Conservation (phyloP, 257 asterid genomes). For the Verbena officinalis region DNA sequence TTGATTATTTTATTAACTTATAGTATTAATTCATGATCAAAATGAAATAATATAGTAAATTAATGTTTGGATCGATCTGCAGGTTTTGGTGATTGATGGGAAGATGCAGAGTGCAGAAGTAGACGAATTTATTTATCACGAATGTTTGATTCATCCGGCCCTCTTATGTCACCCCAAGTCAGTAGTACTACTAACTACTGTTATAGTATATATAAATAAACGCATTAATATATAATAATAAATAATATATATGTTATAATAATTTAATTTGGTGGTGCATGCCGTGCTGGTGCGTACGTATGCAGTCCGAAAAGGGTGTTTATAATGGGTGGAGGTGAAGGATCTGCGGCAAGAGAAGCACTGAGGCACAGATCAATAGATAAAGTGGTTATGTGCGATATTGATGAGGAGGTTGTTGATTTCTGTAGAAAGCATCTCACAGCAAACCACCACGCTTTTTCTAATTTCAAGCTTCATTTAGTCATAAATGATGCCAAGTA, state of each 20-base stretch:
- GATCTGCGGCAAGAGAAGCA: conserved; percentile 96
- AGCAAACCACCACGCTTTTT: conserved; percentile 82
- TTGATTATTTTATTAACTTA: too few relatives aligned
- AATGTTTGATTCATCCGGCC: conserved; percentile 94
- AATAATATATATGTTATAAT: too few relatives aligned
- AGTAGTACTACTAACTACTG: conserved; percentile 21
- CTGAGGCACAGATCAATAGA: conserved; percentile 76
- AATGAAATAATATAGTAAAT: too few relatives aligned
- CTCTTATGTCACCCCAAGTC: conserved; percentile 90
- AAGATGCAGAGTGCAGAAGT: conserved; percentile 99
- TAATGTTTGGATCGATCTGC: too few relatives aligned
- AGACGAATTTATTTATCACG: conserved; percentile 95
- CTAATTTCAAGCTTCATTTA: conserved; percentile 71
- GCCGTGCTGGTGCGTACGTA: too few relatives aligned
- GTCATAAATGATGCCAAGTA: conserved; percentile 94
- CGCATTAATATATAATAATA: too few relatives aligned
- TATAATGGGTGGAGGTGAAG: conserved; percentile 99
- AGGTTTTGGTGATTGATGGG: conserved; percentile 96
- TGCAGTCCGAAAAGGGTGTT: conserved; percentile 78
- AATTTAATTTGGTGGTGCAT: too few relatives aligned
- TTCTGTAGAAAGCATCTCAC: conserved; percentile 80
- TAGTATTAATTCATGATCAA: too few relatives aligned
- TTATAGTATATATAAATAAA: not conserved
- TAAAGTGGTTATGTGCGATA: conserved; percentile 95
- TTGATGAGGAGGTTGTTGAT: conserved; percentile 96